phyloP scores from a whole-genome alignment of 192 early-diverging fungal genomes.

The Cetraspora pellucida region DNA sequence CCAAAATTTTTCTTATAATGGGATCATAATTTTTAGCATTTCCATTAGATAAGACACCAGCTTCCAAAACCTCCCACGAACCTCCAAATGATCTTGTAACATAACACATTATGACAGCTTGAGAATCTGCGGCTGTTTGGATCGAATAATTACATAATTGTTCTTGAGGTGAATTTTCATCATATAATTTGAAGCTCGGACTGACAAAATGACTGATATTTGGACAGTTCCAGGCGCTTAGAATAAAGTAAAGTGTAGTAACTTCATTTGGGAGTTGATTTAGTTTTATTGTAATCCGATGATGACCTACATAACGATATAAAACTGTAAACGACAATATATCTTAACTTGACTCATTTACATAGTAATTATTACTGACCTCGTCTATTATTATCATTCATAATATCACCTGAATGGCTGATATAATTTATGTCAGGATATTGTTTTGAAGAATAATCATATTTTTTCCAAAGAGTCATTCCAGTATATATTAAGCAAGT shows the following conservation, averaged over 20 bases:
- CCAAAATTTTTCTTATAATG: neutral
- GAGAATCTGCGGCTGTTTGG: neutral
- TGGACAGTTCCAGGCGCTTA: slow-evolving; percentile 15
- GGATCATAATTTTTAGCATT: slow-evolving; percentile 34
- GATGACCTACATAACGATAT: slow-evolving; percentile 12
- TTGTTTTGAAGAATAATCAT: neutral
- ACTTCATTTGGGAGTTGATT: slow-evolving; percentile 15
- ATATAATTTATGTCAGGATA: slow-evolving; percentile 9
- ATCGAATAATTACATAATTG: slow-evolving; percentile 22
- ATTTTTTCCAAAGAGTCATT: neutral
- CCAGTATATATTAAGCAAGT: slow-evolving; percentile 29
- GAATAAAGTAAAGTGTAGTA: slow-evolving; percentile 30
- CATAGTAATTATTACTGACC: slow-evolving; percentile 7
- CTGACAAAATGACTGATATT: slow-evolving; percentile 25
- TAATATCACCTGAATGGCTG: slow-evolving; percentile 31
- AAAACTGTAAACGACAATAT: no score
- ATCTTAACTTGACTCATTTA: neutral
- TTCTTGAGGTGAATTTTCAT: neutral
- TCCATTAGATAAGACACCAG: slow-evolving; percentile 21
- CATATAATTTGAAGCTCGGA: slow-evolving; percentile 27
- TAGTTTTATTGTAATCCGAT: slow-evolving; percentile 20
- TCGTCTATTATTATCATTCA: neutral
- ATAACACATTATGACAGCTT: slow-evolving; percentile 30
- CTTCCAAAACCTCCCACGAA: slow-evolving; percentile 13
- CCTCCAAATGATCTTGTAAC: neutral